Evolutionary conservation across 2,329 filamentous ascomycete genomes (phyloP).

Genomic region (Decorospora gaudefroyi): DNA sequence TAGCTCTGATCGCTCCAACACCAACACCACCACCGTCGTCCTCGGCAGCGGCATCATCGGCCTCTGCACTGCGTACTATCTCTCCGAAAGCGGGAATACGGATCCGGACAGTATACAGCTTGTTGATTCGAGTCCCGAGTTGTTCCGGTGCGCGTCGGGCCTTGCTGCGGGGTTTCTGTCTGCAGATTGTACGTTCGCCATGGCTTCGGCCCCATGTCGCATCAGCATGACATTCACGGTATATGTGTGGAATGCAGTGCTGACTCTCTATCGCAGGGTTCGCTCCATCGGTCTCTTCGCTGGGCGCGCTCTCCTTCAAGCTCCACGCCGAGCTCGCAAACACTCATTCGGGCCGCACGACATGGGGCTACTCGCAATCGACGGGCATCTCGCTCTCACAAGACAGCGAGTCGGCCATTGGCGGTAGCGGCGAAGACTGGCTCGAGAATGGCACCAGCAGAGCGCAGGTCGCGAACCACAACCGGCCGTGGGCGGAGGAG

Average conservation of each 20-base stretch:
- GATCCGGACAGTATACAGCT: conserved; percentile 58
- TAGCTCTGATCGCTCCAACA: conserved; percentile 1
- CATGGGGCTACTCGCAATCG: conserved; percentile 64
- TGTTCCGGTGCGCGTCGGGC: conserved; percentile 76
- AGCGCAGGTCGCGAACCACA: conserved; percentile 55
- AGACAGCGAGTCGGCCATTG: conserved; percentile 48
- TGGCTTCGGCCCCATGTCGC: not conserved
- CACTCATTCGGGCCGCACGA: conserved; percentile 59
- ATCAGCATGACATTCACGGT: not conserved
- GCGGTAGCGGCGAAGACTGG: conserved; percentile 66
- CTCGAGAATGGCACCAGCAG: conserved; percentile 66
- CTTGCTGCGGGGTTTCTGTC: conserved; percentile 76
- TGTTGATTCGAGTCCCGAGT: conserved; percentile 60
- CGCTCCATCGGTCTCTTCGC: conserved; percentile 57
- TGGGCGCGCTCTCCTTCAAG: conserved; percentile 70
- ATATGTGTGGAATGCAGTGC: not conserved
- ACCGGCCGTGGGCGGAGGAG: conserved; percentile 36
- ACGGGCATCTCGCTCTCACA: conserved; percentile 62
- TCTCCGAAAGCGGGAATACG: conserved; percentile 54
- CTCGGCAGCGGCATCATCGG: conserved; percentile 54
- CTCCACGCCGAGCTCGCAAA: conserved; percentile 69
- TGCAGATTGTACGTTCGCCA: conserved; percentile 60
- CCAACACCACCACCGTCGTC: conserved; percentile 37
- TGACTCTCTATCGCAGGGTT: conserved; percentile 56
- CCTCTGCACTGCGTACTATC: conserved; percentile 63